Conservation (phyloP, 352 stramenopile species). For the Elongisporangium anandrum region DNA sequence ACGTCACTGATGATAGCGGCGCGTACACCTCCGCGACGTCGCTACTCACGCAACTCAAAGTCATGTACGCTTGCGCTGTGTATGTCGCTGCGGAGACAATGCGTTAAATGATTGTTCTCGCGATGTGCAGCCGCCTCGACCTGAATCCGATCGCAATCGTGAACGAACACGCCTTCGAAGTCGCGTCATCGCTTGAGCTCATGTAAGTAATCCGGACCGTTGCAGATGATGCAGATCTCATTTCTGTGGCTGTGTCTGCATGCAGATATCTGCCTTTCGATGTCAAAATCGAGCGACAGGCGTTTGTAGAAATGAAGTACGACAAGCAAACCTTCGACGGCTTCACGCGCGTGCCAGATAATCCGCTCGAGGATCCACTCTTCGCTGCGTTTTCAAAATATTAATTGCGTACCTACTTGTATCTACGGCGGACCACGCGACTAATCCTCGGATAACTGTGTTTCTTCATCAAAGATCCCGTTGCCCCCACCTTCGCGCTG, state of each 20-base stretch:
- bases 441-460: slow-evolving; percentile 20
- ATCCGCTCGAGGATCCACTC: slow-evolving; percentile 60
- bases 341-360: slow-evolving; percentile 37
- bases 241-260: background rate
- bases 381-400: slow-evolving; percentile 53
- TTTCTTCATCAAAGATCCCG: slow-evolving; percentile 36
- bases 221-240: background rate
- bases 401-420: slow-evolving; percentile 1
- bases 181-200: slow-evolving; percentile 47
- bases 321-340: slow-evolving; percentile 64
- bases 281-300: slow-evolving; percentile 67
- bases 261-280: slow-evolving; percentile 68
- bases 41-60: slow-evolving; percentile 51
- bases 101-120: background rate
- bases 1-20: slow-evolving; percentile 46
- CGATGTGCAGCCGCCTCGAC: slow-evolving; percentile 45
- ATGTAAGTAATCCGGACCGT: slow-evolving; percentile 31
- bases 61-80: slow-evolving; percentile 43
- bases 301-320: slow-evolving; percentile 72
- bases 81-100: background rate
- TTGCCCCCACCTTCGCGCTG: slow-evolving; percentile 19
- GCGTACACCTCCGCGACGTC: slow-evolving; percentile 37
- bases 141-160: slow-evolving; percentile 69
- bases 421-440: background rate
- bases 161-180: slow-evolving; percentile 69